phyloP scores from a whole-genome alignment of 257 asterid species.

The Mitragyna speciosa region DNA sequence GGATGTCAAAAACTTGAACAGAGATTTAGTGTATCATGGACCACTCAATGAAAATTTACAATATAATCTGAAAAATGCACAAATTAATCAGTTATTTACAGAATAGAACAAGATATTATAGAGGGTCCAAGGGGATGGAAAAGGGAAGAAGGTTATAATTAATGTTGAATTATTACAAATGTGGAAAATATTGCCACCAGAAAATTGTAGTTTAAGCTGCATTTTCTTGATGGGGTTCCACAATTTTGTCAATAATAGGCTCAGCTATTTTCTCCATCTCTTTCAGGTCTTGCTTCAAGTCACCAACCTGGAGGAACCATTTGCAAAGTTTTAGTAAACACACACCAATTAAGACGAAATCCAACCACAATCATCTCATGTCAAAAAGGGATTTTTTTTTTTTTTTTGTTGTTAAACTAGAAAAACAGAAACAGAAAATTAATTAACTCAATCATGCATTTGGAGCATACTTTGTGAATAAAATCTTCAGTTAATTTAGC shows the following conservation, averaged over 20 bases:
- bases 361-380: background rate
- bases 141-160: too few species aligned
- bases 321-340: background rate
- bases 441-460: background rate
- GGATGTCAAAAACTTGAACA: too few species aligned
- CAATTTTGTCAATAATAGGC: constrained; percentile 45
- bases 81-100: too few species aligned
- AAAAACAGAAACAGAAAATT: background rate
- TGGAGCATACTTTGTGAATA: constrained; percentile 48
- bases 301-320: constrained; percentile 47
- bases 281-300: constrained; percentile 58
- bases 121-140: too few species aligned
- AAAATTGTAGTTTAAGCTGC: background rate
- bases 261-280: constrained; percentile 50
- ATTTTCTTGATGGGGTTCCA: constrained; percentile 1
- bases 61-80: too few species aligned
- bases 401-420: background rate
- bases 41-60: too few species aligned
- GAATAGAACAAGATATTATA: too few species aligned
- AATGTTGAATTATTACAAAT: too few species aligned
- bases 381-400: background rate
- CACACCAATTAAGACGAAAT: background rate
- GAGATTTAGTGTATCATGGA: too few species aligned
- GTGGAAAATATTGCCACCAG: background rate
- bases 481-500: constrained; percentile 48